These are phyloP conservation scores for Rauvolfia tetraphylla DNA, from an alignment of 257 asterid species.

Conservation along the genomic window DNA sequence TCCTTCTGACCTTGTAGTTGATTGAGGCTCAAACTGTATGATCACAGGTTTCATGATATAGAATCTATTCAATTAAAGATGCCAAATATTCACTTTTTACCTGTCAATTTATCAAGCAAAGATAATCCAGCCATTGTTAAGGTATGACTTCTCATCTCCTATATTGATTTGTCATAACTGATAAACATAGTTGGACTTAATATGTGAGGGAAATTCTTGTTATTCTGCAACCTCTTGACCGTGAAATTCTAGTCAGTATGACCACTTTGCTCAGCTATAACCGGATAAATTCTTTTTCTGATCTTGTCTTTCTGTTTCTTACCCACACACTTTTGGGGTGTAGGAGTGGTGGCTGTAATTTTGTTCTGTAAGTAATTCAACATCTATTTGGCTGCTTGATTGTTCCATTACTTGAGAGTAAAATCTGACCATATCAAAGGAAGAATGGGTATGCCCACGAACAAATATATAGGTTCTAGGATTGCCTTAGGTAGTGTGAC, in stretches of 20 bases:
- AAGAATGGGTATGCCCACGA: background rate
- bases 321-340: background rate
- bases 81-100: conserved; percentile 96
- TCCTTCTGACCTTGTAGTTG: background rate
- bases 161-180: conserved; percentile 1
- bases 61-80: conserved; percentile 61
- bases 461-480: no score
- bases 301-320: background rate
- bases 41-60: conserved; percentile 77
- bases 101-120: conserved; percentile 86
- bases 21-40: conserved; percentile 12
- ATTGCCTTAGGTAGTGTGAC: background rate
- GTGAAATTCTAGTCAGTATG: background rate
- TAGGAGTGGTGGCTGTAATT: background rate
- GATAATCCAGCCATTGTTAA: conserved; percentile 67
- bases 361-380: background rate
- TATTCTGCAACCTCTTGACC: background rate
- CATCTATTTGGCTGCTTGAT: background rate
- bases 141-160: conserved; percentile 36
- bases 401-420: background rate
- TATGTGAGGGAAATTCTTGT: background rate
- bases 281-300: background rate
- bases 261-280: background rate
- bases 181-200: background rate
- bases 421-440: background rate